These are phyloP conservation scores for Serendipita sp. DNA, from an alignment of 1,284 basidiomycete species.

Conservation along the genomic window DNA sequence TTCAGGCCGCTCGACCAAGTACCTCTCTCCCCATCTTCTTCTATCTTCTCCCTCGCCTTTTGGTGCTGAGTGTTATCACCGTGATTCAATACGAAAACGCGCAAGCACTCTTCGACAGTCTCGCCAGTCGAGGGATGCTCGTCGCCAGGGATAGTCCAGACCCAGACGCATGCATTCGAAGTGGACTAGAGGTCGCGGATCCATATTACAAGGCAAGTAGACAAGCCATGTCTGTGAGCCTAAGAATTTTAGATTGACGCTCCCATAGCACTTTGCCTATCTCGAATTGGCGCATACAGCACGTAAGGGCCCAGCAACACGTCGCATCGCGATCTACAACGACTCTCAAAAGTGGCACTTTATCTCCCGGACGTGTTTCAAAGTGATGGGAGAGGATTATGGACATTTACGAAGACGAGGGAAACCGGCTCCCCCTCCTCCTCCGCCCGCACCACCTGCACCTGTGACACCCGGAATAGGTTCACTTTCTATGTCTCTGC, in stretches of 20 bases:
- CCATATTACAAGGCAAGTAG: neutral
- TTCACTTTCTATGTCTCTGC: neutral
- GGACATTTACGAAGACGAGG: neutral
- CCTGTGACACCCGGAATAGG: neutral
- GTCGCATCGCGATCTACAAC: neutral
- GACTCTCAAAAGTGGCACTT: neutral
- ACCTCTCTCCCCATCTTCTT: conserved; percentile 3
- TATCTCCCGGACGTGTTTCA: conserved; percentile 2
- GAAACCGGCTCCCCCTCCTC: neutral
- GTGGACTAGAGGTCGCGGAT: neutral
- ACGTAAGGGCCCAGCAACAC: neutral
- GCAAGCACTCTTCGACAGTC: conserved; percentile 2
- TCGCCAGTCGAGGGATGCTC: neutral
- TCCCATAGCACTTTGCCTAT: neutral
- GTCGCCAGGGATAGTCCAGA: neutral
- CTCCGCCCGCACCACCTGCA: neutral
- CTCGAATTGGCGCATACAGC: neutral
- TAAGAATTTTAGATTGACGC: neutral
- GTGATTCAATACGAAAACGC: conserved; percentile 1
- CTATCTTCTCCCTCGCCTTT: neutral
- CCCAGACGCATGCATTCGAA: conserved; percentile 2
- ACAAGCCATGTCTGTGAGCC: neutral
- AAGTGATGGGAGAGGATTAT: neutral
- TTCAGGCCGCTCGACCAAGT: conserved; percentile 4
- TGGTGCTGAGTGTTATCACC: neutral